Evolutionary conservation across 352 stramenopile species (phyloP), one percentile per base, ranked within the genome.

Genomic region (Phytophthora agathidicida): DNA sequence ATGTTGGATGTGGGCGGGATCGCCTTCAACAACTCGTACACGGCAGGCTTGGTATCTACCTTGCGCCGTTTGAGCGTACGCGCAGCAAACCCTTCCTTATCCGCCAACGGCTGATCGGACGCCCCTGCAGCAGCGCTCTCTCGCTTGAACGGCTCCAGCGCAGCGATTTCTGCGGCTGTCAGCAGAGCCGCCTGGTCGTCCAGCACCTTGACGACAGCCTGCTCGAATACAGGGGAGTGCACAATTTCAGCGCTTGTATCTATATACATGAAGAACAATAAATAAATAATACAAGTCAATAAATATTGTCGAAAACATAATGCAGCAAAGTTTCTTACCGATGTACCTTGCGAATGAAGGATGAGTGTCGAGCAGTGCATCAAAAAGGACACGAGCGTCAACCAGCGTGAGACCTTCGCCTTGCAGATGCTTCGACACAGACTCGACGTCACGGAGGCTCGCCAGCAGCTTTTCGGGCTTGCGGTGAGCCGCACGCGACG

Each of bases 171-270:
- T 5, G 4, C 10, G 5, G 8, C 13, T 22, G 20, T 13, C 22
- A 38, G 22, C n/a, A n/a, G n/a, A n/a, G n/a, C n/a, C n/a, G n/a
- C n/a, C n/a, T n/a, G n/a, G n/a, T n/a, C n/a, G n/a, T n/a, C 22
- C 8, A 53, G 45, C 32, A 53, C 22, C 22, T 43, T 53, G 6
- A 44, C 45, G 3, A 53, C 31, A 3, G 31, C 45, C 45, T 20
- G n/a, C 3, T 44, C 31, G 10, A 53, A 43, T 17, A 24, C 20
- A 11, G 45, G 11, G 6, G 30, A 43, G 20, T 43, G 30, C 11
- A 33, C 30, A 17, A 35, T 53, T 33, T 33, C 22, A 2, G 45
- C 45, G 9, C 33, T 32, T 1, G 43, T 7, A 16, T 27, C 43
- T 51, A 41, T 27, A 41, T 5, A 10, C 23, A 36, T 22, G 16